Conservation (phyloP, 1,284 basidiomycete genomes). For the Cerioporus squamosus region DNA sequence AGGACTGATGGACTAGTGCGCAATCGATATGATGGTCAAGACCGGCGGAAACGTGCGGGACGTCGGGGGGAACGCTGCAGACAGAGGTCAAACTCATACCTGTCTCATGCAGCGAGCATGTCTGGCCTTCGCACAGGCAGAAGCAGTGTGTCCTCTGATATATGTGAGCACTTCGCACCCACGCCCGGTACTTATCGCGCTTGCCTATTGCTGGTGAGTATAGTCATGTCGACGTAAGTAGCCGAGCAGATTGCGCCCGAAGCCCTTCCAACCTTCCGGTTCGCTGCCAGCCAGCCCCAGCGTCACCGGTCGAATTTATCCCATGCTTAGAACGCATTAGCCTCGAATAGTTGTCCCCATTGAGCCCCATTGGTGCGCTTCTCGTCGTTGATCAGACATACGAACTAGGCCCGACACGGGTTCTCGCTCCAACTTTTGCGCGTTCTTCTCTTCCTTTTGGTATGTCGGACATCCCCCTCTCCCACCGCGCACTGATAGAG, state of each 20-base stretch:
- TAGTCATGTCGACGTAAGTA: slow-evolving; percentile 25
- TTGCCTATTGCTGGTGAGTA: slow-evolving; percentile 12
- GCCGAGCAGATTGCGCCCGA: slow-evolving; percentile 7
- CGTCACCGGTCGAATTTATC: slow-evolving; percentile 4
- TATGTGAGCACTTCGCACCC: neutral
- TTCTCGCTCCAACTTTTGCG: slow-evolving; percentile 1
- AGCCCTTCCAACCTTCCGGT: too few relatives aligned
- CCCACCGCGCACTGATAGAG: too few relatives aligned
- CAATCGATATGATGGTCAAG: slow-evolving; percentile 16
- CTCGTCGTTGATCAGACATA: neutral
- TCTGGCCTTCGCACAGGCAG: neutral
- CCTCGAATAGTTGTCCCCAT: slow-evolving; percentile 1
- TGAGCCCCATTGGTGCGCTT: neutral
- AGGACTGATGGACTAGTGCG: slow-evolving; percentile 6
- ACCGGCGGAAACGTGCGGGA: neutral
- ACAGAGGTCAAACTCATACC: neutral
- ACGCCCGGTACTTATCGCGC: slow-evolving; percentile 14
- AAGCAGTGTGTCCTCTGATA: slow-evolving; percentile 9
- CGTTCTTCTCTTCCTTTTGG: slow-evolving; percentile 5
- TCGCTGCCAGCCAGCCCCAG: neutral
- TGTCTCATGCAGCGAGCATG: too few relatives aligned
- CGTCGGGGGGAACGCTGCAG: neutral
- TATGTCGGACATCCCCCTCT: neutral
- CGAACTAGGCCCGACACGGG: slow-evolving; percentile 12
- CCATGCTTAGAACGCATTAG: slow-evolving; percentile 12